Conservation (phyloP, 805 yeast genomes). For the Saccharomyces cerevisiae region DNA sequence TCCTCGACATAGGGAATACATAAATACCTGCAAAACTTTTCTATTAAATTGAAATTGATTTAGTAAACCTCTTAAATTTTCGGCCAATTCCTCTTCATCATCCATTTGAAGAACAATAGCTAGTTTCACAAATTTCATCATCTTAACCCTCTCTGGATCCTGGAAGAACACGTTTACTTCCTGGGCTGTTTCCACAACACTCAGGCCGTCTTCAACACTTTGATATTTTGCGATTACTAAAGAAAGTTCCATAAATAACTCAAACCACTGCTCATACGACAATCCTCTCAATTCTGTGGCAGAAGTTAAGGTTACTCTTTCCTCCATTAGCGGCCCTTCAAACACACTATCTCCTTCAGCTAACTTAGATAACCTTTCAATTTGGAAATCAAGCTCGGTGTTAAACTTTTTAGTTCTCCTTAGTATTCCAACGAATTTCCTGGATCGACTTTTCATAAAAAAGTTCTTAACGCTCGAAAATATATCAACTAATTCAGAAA, state of each 20-base stretch:
- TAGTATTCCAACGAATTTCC: conserved; percentile 59
- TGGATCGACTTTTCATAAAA: conserved; percentile 67
- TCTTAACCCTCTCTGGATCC: conserved; percentile 49
- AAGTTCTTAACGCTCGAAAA: conserved; percentile 72
- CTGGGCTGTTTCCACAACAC: conserved; percentile 64
- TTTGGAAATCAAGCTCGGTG: conserved; percentile 62
- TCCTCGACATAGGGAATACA: conserved; percentile 55
- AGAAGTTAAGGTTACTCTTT: conserved; percentile 39
- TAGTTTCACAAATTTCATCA: conserved; percentile 59
- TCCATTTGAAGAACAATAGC: conserved; percentile 43
- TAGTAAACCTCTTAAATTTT: conserved; percentile 54
- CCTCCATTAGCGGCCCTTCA: conserved; percentile 33
- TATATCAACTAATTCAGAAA: conserved; percentile 73
- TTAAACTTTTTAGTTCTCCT: conserved; percentile 52
- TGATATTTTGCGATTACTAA: conserved; percentile 56
- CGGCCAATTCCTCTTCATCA: conserved; percentile 48
- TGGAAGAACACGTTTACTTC: conserved; percentile 72
- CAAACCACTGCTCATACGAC: conserved; percentile 75
- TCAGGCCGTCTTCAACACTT: conserved; percentile 52
- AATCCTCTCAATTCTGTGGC: conserved; percentile 65
- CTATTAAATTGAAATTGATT: conserved; percentile 71
- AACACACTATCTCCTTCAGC: conserved; percentile 45
- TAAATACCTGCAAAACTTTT: conserved; percentile 54
- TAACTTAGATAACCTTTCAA: conserved; percentile 58
- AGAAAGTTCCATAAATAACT: conserved; percentile 71